phyloP scores from a whole-genome alignment of 192 early-diverging fungal species.

The Umbelopsis isabellina region DNA sequence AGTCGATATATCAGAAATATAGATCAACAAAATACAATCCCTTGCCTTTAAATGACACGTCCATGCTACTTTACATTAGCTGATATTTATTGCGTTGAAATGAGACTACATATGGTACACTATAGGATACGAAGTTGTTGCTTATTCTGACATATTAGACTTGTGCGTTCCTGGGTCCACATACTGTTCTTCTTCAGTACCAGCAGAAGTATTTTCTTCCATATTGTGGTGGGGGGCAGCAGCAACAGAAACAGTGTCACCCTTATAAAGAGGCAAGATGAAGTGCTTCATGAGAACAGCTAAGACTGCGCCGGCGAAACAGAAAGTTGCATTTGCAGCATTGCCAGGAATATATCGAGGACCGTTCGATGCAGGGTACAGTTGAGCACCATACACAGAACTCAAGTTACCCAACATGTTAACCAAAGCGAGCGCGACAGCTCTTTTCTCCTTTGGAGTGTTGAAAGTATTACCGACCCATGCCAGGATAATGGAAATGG shows the following conservation, averaged over 20 bases:
- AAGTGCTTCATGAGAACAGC: constrained; percentile 19
- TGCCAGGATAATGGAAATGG: constrained; percentile 19
- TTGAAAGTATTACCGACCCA: constrained; percentile 19
- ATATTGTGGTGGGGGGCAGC: neutral
- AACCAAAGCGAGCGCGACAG: constrained; percentile 17
- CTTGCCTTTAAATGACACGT: too few species aligned
- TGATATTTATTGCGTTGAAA: too few species aligned
- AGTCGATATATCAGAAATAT: too few species aligned
- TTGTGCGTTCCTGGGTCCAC: neutral
- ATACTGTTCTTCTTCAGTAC: neutral
- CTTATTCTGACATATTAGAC: too few species aligned
- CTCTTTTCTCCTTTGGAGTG: constrained; percentile 23
- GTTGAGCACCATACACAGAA: constrained; percentile 24
- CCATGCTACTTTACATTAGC: too few species aligned
- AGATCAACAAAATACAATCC: too few species aligned
- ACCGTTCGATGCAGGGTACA: constrained; percentile 21
- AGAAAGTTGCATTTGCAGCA: constrained; percentile 19
- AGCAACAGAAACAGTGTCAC: neutral
- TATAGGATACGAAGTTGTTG: too few species aligned
- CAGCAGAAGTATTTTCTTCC: neutral
- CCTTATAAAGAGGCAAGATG: constrained; percentile 4
- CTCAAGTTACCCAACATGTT: constrained; percentile 19
- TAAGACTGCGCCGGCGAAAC: constrained; percentile 6
- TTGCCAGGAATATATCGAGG: constrained; percentile 18
- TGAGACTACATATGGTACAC: too few species aligned